Base-by-base conservation (phyloP, 2,329 filamentous ascomycete genomes). In the Monosporascus sp. region DNA sequence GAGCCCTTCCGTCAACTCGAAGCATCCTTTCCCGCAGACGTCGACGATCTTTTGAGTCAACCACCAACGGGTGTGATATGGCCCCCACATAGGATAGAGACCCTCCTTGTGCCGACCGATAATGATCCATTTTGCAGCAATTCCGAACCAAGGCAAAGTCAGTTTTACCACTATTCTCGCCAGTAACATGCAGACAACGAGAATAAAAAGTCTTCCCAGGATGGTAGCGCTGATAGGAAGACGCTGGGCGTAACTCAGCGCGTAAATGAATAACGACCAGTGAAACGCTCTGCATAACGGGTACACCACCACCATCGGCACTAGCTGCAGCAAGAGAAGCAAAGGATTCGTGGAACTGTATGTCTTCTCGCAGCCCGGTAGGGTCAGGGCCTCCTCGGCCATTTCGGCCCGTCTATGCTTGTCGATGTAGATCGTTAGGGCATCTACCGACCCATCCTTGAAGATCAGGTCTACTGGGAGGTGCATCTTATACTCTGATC, bases 21-120 rank as follows among this genome's bases (percentile, higher is more conserved):
- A 81, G 34, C 76, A 53, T 1, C 79, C 79, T 53, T 70, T 72
- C 17, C 79, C 80, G 52, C 72, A 73, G 14, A 82, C 66, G 37
- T 72, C 70, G 3, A 79, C 68, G 20, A 75, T 74, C 66, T 83
- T 83, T 61, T 83, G 75, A 1, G 76, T 74, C 52, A 83, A 59
- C 81, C 81, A 84, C 81, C 81, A 84, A 8, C 78, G 71, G 0
- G 78, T 82, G 61, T 83, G 80, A 59, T 83, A 83, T 1, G 63
- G 56, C 1, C 79, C 79, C 81, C 81, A 84, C 80, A 84, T 84
- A 2, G 81, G 80, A 59, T 79, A 82, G 2, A 81, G 62, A 0
- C 81, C 81, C 61, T 79, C 73, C 37, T 68, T 70, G 61, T 81
- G 77, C 1, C 73, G 73, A 11, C 81, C 81, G 43, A 83, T 77